phyloP scores from a whole-genome alignment of 768 basidiomycete genomes.

The Scleroderma bovista region DNA sequence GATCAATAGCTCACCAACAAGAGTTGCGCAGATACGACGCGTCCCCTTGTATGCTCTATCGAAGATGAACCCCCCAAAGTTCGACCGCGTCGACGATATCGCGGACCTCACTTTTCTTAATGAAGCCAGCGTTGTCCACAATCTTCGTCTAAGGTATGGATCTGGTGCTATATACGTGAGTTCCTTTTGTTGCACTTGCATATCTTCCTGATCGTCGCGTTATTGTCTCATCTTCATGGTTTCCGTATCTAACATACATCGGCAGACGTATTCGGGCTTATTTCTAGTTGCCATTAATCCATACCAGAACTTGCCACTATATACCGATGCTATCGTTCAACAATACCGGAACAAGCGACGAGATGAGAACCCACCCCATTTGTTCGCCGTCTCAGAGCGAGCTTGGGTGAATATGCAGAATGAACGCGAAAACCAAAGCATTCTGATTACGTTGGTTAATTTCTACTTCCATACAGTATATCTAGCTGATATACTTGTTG shows the following conservation, averaged over 20 bases:
- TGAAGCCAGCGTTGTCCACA: constrained; percentile 98
- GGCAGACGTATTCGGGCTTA: constrained; percentile 87
- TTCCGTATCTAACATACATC: constrained; percentile 9
- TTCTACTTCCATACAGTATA: not conserved
- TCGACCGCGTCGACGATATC: constrained; percentile 96
- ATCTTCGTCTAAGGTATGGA: constrained; percentile 86
- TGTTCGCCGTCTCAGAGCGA: constrained; percentile 94
- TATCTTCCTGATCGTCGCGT: constrained; percentile 2
- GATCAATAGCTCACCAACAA: constrained; percentile 1
- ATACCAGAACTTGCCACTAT: constrained; percentile 87
- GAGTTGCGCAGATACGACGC: constrained; percentile 43
- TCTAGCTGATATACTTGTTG: constrained; percentile 8
- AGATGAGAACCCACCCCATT: constrained; percentile 92
- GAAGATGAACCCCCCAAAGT: constrained; percentile 99
- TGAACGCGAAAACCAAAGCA: constrained; percentile 95
- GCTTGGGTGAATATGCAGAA: constrained; percentile 99
- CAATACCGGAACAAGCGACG: constrained; percentile 87
- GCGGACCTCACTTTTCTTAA: constrained; percentile 97
- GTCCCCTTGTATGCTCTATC: constrained; percentile 78
- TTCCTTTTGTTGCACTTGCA: constrained; percentile 9
- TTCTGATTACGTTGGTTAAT: constrained; percentile 85
- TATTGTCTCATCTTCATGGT: constrained; percentile 1
- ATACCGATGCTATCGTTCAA: constrained; percentile 82
- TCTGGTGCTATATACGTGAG: constrained; percentile 90
- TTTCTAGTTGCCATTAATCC: constrained; percentile 99